phyloP scores from a whole-genome alignment of 2,329 filamentous ascomycete genomes.

The Onygenales sp. region DNA sequence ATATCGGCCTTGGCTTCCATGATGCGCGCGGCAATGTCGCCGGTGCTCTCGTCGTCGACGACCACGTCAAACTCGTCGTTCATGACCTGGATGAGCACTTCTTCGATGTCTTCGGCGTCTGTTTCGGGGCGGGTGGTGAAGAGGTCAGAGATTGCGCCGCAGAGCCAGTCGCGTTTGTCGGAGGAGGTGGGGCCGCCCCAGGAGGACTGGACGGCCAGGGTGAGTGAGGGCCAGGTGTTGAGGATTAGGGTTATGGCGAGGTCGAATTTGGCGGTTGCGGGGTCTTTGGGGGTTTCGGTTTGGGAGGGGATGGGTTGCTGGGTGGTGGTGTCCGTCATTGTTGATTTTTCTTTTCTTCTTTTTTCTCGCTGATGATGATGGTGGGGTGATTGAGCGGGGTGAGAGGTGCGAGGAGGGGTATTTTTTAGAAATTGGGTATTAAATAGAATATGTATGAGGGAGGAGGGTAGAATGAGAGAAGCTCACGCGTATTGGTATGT shows the following conservation, averaged over 20 bases:
- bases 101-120: slow-evolving; percentile 71
- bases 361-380: background rate
- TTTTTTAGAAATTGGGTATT: too few species aligned
- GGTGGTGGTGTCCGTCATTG: background rate
- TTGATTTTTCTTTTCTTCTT: background rate
- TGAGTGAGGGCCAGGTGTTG: slow-evolving; percentile 79
- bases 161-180: slow-evolving; percentile 96
- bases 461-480: too few species aligned
- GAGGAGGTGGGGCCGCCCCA: slow-evolving; percentile 77
- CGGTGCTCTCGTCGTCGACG: slow-evolving; percentile 79
- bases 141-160: slow-evolving; percentile 74
- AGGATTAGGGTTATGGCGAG: slow-evolving; percentile 77
- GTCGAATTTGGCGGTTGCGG: slow-evolving; percentile 60
- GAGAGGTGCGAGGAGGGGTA: background rate
- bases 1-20: slow-evolving; percentile 57
- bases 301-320: background rate
- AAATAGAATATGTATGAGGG: too few species aligned
- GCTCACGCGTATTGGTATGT: too few species aligned
- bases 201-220: slow-evolving; percentile 73
- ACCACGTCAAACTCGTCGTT: slow-evolving; percentile 91
- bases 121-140: slow-evolving; percentile 54
- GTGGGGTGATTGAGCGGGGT: background rate
- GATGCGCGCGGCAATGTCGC: slow-evolving; percentile 63
- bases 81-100: slow-evolving; percentile 80
- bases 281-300: background rate